Evolutionary conservation across 176 grass and related monocot species (phyloP).

Genomic region (Bromus sterilis): DNA sequence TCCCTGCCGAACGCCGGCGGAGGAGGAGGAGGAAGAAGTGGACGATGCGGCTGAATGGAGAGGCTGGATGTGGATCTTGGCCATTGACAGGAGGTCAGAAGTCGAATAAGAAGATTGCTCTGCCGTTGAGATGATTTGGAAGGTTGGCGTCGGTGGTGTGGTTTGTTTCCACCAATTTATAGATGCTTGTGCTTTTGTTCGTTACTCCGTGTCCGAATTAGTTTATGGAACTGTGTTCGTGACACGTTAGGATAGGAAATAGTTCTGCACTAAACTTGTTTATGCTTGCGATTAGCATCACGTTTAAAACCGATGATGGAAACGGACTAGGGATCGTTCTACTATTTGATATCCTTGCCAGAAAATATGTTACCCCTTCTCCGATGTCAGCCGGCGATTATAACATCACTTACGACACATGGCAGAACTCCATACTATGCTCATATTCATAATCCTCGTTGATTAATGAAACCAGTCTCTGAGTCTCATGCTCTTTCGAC

Average conservation of each 20-base stretch:
- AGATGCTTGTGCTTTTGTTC: background rate
- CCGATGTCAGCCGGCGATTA: too few relatives aligned
- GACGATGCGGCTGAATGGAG: background rate
- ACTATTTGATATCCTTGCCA: too few relatives aligned
- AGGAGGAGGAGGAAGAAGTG: background rate
- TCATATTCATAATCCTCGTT: too few relatives aligned
- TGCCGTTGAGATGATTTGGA: background rate
- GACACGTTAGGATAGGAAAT: background rate
- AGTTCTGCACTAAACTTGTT: background rate
- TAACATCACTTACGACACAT: too few relatives aligned
- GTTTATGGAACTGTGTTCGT: background rate
- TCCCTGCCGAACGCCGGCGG: background rate
- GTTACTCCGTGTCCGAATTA: background rate
- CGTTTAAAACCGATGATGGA: too few relatives aligned
- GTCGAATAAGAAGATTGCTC: background rate
- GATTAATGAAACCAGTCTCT: too few relatives aligned
- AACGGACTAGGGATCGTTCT: too few relatives aligned
- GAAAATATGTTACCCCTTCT: too few relatives aligned
- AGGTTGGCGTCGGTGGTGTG: background rate
- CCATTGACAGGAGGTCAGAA: background rate
- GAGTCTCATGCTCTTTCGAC: too few relatives aligned
- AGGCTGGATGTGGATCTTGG: conserved; percentile 45
- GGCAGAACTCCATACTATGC: too few relatives aligned
- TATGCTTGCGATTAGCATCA: background rate
- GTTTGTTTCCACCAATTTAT: conserved; percentile 3